A percentile compares a stretch with the other conserved stretches of the same genome.
phyloP scores from a whole-genome alignment of 495 filamentous ascomycete genomes.

The Podospora appendiculata region DNA sequence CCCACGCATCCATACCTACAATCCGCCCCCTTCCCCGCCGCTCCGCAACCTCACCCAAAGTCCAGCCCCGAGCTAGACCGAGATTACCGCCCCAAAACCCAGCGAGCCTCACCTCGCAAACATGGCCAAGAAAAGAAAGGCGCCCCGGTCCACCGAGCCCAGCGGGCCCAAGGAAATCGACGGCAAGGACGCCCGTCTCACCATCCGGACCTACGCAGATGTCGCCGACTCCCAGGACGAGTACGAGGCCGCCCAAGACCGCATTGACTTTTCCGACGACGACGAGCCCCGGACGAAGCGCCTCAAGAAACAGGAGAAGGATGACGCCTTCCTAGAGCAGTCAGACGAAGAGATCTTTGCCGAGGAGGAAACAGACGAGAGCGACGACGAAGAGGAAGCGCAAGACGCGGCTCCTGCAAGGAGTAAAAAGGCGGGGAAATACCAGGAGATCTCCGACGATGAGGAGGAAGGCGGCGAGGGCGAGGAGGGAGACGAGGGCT shows the following conservation, averaged over 20 bases:
- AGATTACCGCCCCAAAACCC: too few relatives aligned
- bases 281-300: constrained; percentile 73
- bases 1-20: background rate
- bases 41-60: background rate
- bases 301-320: constrained; percentile 54
- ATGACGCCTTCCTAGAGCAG: constrained; percentile 50
- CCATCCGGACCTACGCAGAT: constrained; percentile 66
- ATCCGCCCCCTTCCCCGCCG: background rate
- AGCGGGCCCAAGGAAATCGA: constrained; percentile 42
- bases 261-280: constrained; percentile 74
- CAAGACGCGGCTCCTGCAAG: constrained; percentile 7
- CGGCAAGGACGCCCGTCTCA: constrained; percentile 45
- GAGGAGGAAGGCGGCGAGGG: constrained; percentile 43
- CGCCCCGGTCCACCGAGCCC: constrained; percentile 36
- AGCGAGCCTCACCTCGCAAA: constrained; percentile 5
- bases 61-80: background rate
- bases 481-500: constrained; percentile 67
- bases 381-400: constrained; percentile 16
- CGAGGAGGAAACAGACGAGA: constrained; percentile 50
- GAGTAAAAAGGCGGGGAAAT: constrained; percentile 16
- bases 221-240: constrained; percentile 91
- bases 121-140: constrained; percentile 83
- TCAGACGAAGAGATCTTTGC: constrained; percentile 79
- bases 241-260: constrained; percentile 75
- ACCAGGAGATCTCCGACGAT: constrained; percentile 19